Conservation (phyloP, 352 stramenopile species). For the Phytopythium boreale region DNA sequence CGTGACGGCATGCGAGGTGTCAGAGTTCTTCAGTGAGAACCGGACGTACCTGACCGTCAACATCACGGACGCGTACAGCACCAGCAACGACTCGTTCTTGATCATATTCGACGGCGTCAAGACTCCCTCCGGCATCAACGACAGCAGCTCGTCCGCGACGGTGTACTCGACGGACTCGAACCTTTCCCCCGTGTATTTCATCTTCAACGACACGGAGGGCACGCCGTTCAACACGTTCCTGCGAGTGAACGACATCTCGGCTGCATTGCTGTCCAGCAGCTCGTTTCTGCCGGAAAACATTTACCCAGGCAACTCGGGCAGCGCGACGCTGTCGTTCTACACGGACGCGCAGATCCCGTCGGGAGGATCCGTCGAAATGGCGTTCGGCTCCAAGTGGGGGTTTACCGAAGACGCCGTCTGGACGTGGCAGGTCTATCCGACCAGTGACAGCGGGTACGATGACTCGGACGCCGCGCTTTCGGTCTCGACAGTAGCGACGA, state of each 20-base stretch:
- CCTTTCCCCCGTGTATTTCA: constrained; percentile 71
- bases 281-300: constrained; percentile 84
- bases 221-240: constrained; percentile 73
- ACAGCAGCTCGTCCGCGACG: constrained; percentile 20
- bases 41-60: constrained; percentile 67
- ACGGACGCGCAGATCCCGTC: constrained; percentile 54
- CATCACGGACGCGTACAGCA: constrained; percentile 42
- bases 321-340: constrained; percentile 75
- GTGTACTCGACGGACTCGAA: constrained; percentile 53
- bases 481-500: constrained; percentile 6
- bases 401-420: constrained; percentile 51
- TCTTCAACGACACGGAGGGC: constrained; percentile 69
- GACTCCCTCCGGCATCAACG: constrained; percentile 57
- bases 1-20: constrained; percentile 36
- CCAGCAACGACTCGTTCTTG: constrained; percentile 54
- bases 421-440: constrained; percentile 41
- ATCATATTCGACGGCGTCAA: constrained; percentile 64
- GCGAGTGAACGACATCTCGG: constrained; percentile 38
- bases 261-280: constrained; percentile 54
- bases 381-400: constrained; percentile 59
- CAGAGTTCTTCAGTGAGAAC: constrained; percentile 37
- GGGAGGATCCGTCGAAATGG: constrained; percentile 48
- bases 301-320: constrained; percentile 78
- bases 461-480: constrained; percentile 13
- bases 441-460: not conserved